Percentiles rank a stretch among this genome's conserved stretches.
Evolutionary conservation across 2,329 filamentous ascomycete species (phyloP).

Genomic region (Apiospora sp.): DNA sequence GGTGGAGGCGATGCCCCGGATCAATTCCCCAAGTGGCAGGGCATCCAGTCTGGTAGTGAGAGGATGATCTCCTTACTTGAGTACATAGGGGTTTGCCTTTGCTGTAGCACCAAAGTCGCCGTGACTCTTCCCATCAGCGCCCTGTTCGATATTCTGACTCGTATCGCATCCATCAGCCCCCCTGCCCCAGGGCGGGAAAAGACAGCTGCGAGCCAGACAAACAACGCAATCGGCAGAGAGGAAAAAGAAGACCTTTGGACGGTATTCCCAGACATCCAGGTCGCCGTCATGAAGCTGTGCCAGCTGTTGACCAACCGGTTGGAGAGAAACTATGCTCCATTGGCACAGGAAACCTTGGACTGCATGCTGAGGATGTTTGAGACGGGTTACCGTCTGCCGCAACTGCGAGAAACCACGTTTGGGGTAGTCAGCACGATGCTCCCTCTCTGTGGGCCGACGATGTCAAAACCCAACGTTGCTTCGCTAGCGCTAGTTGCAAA

Average conservation of each 20-base stretch:
- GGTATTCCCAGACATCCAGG: conserved; percentile 76
- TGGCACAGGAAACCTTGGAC: conserved; percentile 72
- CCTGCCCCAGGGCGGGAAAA: conserved; percentile 56
- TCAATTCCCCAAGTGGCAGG: conserved; percentile 74
- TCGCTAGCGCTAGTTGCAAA: conserved; percentile 69
- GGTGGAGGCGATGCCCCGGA: conserved; percentile 56
- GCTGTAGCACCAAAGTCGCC: conserved; percentile 67
- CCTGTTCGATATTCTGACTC: conserved; percentile 72
- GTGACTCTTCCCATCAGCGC: conserved; percentile 73
- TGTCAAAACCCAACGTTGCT: conserved; percentile 71
- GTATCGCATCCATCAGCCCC: conserved; percentile 72
- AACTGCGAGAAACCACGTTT: conserved; percentile 70
- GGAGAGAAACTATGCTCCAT: conserved; percentile 61
- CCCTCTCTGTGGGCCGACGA: conserved; percentile 66
- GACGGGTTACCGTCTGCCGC: conserved; percentile 58
- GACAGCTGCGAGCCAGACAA: conserved; percentile 65
- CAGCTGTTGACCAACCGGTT: conserved; percentile 65
- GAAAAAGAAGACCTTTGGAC: conserved; percentile 83
- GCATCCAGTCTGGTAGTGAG: conserved; percentile 76
- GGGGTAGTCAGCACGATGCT: conserved; percentile 65
- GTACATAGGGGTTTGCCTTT: conserved; percentile 70
- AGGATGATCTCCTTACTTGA: conserved; percentile 72
- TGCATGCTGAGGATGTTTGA: conserved; percentile 77
- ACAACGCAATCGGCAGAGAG: conserved; percentile 77
- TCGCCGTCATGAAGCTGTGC: conserved; percentile 72